A percentile compares a stretch with the other conserved stretches of the same genome.
Conservation (phyloP, 768 basidiomycete genomes). For the Leucogyrophana mollusca region DNA sequence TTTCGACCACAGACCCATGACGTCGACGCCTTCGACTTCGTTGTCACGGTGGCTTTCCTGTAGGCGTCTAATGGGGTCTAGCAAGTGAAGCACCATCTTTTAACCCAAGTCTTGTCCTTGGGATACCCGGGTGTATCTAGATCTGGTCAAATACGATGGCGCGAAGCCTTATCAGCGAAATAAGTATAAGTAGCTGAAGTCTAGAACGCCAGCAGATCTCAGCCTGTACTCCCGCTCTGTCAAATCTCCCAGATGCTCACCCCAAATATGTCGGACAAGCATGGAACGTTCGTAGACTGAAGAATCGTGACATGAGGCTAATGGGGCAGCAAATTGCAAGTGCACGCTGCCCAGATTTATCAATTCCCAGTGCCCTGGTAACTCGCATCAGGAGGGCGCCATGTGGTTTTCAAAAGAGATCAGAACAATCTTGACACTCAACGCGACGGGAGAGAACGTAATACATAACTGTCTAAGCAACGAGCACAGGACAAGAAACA, state of each 20-base stretch:
- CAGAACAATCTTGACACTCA: conserved; percentile 12
- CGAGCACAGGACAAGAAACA: conserved; percentile 13
- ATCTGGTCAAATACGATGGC: too few relatives aligned
- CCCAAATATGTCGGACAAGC: conserved; percentile 13
- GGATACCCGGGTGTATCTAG: too few relatives aligned
- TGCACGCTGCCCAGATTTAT: conserved; percentile 21
- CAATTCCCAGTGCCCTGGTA: conserved; percentile 25
- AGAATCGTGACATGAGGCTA: conserved; percentile 20
- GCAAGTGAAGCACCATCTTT: too few relatives aligned
- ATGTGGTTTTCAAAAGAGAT: conserved; percentile 21
- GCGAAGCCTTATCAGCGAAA: conserved; percentile 2
- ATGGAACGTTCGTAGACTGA: conserved; percentile 12
- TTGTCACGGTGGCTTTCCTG: too few relatives aligned
- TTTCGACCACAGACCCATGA: too few relatives aligned
- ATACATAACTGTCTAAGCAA: conserved; percentile 13
- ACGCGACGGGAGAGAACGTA: conserved; percentile 19
- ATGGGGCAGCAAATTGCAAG: conserved; percentile 15
- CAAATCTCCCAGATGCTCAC: conserved; percentile 23
- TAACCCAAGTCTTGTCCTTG: too few relatives aligned
- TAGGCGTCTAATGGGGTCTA: too few relatives aligned
- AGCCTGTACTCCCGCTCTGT: conserved; percentile 27
- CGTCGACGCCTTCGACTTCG: too few relatives aligned
- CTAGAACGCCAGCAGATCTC: conserved; percentile 23
- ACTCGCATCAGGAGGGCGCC: conserved; percentile 15
- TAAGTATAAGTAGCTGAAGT: conserved; percentile 7